These are phyloP conservation scores for Oryza rufipogon DNA, from an alignment of 176 grass and related monocot genomes.

Conservation along the genomic window DNA sequence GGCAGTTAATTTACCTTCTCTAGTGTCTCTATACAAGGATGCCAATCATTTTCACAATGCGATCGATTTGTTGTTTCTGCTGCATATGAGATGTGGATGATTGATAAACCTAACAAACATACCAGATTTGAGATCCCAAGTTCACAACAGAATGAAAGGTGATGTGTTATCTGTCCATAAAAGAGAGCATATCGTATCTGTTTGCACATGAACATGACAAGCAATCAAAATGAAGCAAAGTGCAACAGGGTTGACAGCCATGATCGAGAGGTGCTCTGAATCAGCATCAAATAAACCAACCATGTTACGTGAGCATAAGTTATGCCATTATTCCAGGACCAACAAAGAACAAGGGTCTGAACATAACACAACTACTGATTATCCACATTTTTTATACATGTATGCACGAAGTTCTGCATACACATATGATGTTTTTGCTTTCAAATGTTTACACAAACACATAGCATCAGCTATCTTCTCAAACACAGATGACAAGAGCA, in stretches of 20 bases:
- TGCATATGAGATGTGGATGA: neutral
- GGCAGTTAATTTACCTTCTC: conserved; percentile 1
- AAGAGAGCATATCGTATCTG: conserved; percentile 22
- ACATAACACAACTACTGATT: no score
- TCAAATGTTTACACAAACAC: neutral
- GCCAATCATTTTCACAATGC: neutral
- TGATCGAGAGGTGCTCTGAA: conserved; percentile 21
- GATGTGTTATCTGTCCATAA: neutral
- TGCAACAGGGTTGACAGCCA: conserved; percentile 25
- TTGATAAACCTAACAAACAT: neutral
- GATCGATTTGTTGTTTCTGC: neutral
- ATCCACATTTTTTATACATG: neutral
- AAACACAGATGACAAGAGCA: neutral
- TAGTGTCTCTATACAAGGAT: neutral
- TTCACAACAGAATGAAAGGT: conserved; percentile 12
- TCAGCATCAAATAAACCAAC: conserved; percentile 28
- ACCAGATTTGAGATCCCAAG: conserved; percentile 15
- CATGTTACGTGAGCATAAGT: conserved; percentile 22
- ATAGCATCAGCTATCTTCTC: neutral
- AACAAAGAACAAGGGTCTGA: neutral
- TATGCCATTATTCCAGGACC: conserved; percentile 27
- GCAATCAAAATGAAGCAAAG: neutral
- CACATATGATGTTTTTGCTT: neutral
- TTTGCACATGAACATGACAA: neutral
- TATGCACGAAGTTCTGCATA: neutral